A percentile compares a stretch with the other conserved stretches of the same genome.
Conservation (phyloP, 2,329 filamentous ascomycete genomes). For the Bipolaris oryzae region DNA sequence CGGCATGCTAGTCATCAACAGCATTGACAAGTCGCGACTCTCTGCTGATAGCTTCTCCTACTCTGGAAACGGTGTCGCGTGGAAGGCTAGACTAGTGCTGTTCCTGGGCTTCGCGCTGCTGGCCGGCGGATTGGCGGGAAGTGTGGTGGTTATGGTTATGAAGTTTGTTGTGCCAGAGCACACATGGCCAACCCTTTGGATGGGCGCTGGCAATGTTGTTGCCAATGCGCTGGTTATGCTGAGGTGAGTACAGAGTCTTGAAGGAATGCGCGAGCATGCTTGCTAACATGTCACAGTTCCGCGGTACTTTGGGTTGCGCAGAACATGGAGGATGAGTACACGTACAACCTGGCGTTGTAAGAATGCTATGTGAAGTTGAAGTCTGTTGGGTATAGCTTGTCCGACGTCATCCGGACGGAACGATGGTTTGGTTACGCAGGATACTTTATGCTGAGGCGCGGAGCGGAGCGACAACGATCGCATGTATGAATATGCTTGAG, state of each 20-base stretch:
- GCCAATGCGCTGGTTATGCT: slow-evolving; percentile 70
- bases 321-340: slow-evolving; percentile 76
- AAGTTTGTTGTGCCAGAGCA: slow-evolving; percentile 69
- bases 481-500: slow-evolving; percentile 13
- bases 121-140: slow-evolving; percentile 70
- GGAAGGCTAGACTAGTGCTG: slow-evolving; percentile 71
- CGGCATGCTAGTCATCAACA: slow-evolving; percentile 75
- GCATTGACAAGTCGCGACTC: slow-evolving; percentile 70
- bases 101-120: slow-evolving; percentile 73
- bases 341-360: slow-evolving; percentile 67
- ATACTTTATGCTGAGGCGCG: background rate
- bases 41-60: slow-evolving; percentile 70
- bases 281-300: slow-evolving; percentile 55
- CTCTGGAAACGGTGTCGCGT: slow-evolving; percentile 69
- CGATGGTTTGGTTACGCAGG: background rate
- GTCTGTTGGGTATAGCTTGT: background rate
- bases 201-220: slow-evolving; percentile 70
- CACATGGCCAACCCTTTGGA: slow-evolving; percentile 66
- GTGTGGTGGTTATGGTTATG: slow-evolving; percentile 70
- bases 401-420: background rate
- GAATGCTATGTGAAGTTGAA: background rate
- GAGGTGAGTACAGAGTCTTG: slow-evolving; percentile 56
- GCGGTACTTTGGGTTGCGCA: slow-evolving; percentile 72
- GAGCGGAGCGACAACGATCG: background rate
- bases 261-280: background rate